Conservation (phyloP, 2,329 filamentous ascomycete genomes). For the Aschersonia sp. region DNA sequence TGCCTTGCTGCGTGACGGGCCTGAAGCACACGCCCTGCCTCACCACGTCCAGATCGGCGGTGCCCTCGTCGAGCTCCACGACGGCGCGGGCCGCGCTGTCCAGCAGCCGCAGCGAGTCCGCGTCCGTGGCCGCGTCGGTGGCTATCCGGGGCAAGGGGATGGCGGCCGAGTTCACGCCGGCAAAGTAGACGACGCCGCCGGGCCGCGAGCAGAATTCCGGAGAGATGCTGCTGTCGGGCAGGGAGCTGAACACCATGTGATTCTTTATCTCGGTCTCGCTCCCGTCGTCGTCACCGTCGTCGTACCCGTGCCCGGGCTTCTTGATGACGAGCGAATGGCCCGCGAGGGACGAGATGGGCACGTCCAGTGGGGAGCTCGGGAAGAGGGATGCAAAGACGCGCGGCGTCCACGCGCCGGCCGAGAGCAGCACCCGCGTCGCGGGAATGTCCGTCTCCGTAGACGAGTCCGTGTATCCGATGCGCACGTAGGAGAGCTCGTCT, state of each 20-base stretch:
- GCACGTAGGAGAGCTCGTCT: constrained; percentile 35
- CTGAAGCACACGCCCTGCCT: constrained; percentile 59
- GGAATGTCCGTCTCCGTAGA: constrained; percentile 36
- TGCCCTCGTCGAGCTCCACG: constrained; percentile 27
- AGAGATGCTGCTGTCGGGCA: constrained; percentile 40
- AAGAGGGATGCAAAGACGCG: constrained; percentile 53
- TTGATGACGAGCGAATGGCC: constrained; percentile 59
- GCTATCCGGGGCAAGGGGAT: constrained; percentile 41
- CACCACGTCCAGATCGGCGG: constrained; percentile 39
- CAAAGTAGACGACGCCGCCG: constrained; percentile 57
- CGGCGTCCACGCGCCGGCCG: constrained; percentile 59
- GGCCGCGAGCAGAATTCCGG: constrained; percentile 58
- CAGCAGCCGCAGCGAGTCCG: constrained; percentile 29
- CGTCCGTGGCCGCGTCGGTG: constrained; percentile 6
- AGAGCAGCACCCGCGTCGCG: constrained; percentile 50
- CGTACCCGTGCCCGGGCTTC: constrained; percentile 24
- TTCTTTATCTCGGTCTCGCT: constrained; percentile 20
- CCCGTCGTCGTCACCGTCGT: constrained; percentile 18
- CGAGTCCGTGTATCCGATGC: constrained; percentile 28
- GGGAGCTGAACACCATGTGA: constrained; percentile 52
- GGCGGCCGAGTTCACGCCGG: constrained; percentile 49
- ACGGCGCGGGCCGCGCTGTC: constrained; percentile 32
- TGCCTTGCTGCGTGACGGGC: constrained; percentile 49
- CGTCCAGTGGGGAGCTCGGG: constrained; percentile 29
- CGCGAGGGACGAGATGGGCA: constrained; percentile 42